Evolutionary conservation across 2,329 filamentous ascomycete genomes (phyloP), one percentile per base, ranked within the genome.

Genomic region (Colletotrichum graminicola): DNA sequence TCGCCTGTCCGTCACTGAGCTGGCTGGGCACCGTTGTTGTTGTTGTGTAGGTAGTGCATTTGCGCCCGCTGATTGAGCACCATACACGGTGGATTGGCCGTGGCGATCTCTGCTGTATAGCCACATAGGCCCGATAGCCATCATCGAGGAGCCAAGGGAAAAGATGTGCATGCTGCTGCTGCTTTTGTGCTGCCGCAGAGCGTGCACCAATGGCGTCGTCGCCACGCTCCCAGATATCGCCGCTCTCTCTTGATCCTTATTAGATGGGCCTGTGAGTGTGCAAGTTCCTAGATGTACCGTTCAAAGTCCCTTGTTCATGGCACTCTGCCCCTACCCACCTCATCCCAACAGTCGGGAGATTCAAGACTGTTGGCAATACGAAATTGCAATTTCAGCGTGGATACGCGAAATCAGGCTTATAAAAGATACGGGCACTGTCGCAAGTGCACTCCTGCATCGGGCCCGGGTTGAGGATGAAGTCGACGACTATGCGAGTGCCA

Each of bases 381-480:
- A 71, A 62, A 59, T 54, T 34, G 64, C 39, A 68, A 71, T 71
- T 49, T 71, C 45, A 56, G 54, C 54, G n/a, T 39, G 23, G 32
- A 11, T 34, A 62, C n/a, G 14, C 26, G 45, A 16, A 51, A 26
- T 51, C 32, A 3, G 18, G 7, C 21, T 23, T 18, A 26, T 36
- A 23, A 18, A 26, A 39, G 14, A 36, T 21, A 26, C 60, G 32
- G n/a, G n/a, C 43, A 5, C 45, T 47, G 34, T 18, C 29, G 18
- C n/a, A 8, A 32, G 23, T 21, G 23, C 23, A 29, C n/a, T 14
- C 14, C 21, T 41, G 16, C 16, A 39, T n/a, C 34, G 16, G 16
- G n/a, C 10, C 18, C 21, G 10, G 60, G 60, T 10, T 36, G 23
- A 47, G 57, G 18, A 60, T 34, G 1, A 34, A 34, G 21, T 29